Conservation (phyloP, 108 stramenopile species). For the Skeletonema menzelii region DNA sequence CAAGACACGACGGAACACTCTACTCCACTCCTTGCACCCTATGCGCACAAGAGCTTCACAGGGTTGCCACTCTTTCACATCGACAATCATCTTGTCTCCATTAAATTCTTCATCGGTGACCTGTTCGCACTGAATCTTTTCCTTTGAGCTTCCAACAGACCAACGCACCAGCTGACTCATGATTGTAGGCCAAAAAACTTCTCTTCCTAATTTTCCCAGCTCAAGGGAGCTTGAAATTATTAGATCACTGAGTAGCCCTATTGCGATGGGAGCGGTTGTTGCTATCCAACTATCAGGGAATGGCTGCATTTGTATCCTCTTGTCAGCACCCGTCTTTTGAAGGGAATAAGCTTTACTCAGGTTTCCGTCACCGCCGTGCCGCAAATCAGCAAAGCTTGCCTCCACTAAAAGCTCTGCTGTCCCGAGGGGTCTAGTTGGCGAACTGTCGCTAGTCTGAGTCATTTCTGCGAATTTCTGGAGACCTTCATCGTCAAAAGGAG, state of each 20-base stretch:
- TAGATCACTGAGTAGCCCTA: slow-evolving; percentile 81
- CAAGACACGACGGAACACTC: slow-evolving; percentile 49
- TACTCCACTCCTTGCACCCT: slow-evolving; percentile 60
- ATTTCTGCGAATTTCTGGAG: slow-evolving; percentile 62
- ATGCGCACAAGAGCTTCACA: slow-evolving; percentile 85
- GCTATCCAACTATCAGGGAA: slow-evolving; percentile 91
- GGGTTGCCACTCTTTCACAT: slow-evolving; percentile 63
- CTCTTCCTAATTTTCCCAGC: slow-evolving; percentile 52
- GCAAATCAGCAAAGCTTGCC: slow-evolving; percentile 85
- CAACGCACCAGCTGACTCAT: slow-evolving; percentile 52
- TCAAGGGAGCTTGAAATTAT: slow-evolving; percentile 48
- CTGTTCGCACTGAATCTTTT: slow-evolving; percentile 11
- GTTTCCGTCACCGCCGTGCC: slow-evolving; percentile 86
- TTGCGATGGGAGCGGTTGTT: slow-evolving; percentile 78
- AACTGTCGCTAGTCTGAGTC: slow-evolving; percentile 59
- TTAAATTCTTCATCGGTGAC: slow-evolving; percentile 7
- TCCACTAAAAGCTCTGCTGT: slow-evolving; percentile 81
- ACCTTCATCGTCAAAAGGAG: slow-evolving; percentile 66
- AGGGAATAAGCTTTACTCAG: slow-evolving; percentile 72
- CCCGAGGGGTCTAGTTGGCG: slow-evolving; percentile 68
- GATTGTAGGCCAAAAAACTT: slow-evolving; percentile 61
- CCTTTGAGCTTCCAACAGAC: slow-evolving; percentile 52
- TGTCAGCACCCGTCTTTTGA: slow-evolving; percentile 56
- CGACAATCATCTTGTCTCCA: slow-evolving; percentile 11
- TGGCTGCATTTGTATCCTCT: slow-evolving; percentile 56